A percentile compares a stretch with the other conserved stretches of the same genome.
Conservation (phyloP, 371 early-diverging fungal species). For the Rhizopus sp. region DNA sequence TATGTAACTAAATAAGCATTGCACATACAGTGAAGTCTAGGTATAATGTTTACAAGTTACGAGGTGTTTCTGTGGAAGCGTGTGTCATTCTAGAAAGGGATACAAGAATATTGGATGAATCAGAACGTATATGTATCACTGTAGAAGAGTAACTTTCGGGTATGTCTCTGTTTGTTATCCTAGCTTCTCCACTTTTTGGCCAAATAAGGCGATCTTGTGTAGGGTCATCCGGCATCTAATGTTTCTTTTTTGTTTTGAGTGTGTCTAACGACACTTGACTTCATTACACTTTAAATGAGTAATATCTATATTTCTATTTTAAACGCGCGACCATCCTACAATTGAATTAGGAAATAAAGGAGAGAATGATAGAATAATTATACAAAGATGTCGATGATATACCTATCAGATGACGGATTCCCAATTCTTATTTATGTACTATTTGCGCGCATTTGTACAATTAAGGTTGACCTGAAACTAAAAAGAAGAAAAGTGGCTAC, state of each 20-base stretch:
- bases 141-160: too few relatives aligned
- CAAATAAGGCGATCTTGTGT: slow-evolving; percentile 1
- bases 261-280: background rate
- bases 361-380: background rate
- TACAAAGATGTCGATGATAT: background rate
- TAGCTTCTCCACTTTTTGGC: background rate
- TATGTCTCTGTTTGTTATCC: background rate
- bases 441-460: background rate
- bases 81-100: too few relatives aligned
- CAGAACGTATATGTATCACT: too few relatives aligned
- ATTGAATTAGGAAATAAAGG: background rate
- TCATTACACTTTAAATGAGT: background rate
- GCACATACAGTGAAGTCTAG: too few relatives aligned
- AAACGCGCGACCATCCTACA: background rate
- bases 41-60: too few relatives aligned
- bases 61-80: background rate
- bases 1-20: background rate
- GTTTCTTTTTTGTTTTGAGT: background rate
- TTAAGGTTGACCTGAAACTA: too few relatives aligned
- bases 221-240: slow-evolving; percentile 3
- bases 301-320: background rate
- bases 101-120: too few relatives aligned
- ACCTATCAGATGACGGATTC: background rate
- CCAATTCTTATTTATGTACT: background rate
- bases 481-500: too few relatives aligned